Evolutionary conservation across 164 flowering plant species (phyloP).

Genomic region (Pachysandra terminalis): DNA sequence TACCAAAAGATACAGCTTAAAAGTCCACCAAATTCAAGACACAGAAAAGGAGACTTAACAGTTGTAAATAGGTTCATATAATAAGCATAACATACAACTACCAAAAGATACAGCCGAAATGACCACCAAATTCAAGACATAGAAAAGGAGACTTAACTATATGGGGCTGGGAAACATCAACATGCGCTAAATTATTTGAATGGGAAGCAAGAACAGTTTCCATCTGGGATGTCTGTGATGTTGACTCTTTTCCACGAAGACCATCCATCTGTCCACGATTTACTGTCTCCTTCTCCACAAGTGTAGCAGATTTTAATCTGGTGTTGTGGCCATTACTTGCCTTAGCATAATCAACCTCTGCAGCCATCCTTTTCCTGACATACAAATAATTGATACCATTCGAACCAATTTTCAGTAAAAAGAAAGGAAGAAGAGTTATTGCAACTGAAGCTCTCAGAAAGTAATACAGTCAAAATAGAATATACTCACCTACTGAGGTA

Average conservation of each 20-base stretch:
- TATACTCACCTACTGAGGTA: slow-evolving; percentile 47
- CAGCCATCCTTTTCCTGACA: slow-evolving; percentile 42
- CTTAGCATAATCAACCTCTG: slow-evolving; percentile 21
- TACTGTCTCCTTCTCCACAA: slow-evolving; percentile 10
- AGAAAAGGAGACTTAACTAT: slow-evolving; percentile 29
- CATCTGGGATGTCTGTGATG: slow-evolving; percentile 18
- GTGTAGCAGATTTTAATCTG: slow-evolving; percentile 23
- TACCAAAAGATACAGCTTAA: too few species aligned
- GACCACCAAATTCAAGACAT: background rate
- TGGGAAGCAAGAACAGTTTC: slow-evolving; percentile 30
- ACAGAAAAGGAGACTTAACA: slow-evolving; percentile 24
- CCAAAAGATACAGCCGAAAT: background rate
- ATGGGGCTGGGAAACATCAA: slow-evolving; percentile 23
- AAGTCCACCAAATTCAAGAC: too few species aligned
- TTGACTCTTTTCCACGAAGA: slow-evolving; percentile 25
- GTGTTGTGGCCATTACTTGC: slow-evolving; percentile 25
- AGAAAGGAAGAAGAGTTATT: background rate
- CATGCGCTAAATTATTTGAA: slow-evolving; percentile 24
- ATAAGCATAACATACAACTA: background rate
- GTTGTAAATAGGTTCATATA: background rate
- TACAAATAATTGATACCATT: slow-evolving; percentile 1
- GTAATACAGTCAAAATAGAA: background rate
- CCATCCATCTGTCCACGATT: slow-evolving; percentile 26
- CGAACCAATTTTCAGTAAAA: background rate
- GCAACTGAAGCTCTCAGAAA: background rate